Evolutionary conservation across 306 rosid species (phyloP).

Genomic region (Macrotyloma uniflorum): DNA sequence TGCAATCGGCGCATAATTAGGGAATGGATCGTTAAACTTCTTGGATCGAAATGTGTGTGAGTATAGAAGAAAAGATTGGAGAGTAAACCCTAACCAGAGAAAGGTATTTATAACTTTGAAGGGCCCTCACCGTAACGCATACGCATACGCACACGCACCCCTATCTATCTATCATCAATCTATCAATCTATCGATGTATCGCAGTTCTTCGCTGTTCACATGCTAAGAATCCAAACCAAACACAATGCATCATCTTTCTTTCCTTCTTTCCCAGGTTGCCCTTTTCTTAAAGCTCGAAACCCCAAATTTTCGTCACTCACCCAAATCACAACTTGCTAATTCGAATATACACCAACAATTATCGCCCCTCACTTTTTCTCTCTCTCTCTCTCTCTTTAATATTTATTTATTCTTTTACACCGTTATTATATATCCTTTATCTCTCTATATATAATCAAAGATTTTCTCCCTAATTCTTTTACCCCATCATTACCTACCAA

Average conservation of each 20-base stretch:
- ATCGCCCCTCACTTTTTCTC: no score
- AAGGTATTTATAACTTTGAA: slow-evolving; percentile 9
- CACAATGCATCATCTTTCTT: no score
- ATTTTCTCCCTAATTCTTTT: no score
- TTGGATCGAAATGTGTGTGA: slow-evolving; percentile 3
- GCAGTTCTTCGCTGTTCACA: slow-evolving; percentile 35
- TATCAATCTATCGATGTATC: neutral
- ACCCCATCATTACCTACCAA: no score
- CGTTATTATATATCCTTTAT: no score
- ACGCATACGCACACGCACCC: neutral
- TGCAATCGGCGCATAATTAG: slow-evolving; percentile 76
- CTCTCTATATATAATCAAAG: no score
- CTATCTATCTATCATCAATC: neutral
- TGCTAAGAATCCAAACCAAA: slow-evolving; percentile 21
- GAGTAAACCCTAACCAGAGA: slow-evolving; percentile 55
- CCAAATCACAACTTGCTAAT: neutral
- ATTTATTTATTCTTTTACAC: no score
- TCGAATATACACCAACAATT: neutral
- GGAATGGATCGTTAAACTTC: slow-evolving; percentile 33
- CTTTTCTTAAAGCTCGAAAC: neutral
- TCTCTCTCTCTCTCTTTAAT: no score
- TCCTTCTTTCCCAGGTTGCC: neutral
- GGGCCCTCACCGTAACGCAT: neutral
- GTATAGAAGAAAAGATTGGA: slow-evolving; percentile 19
- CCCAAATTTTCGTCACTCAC: neutral